Conservation (phyloP, 352 stramenopile species). For the Globisporangium cederbergense region DNA sequence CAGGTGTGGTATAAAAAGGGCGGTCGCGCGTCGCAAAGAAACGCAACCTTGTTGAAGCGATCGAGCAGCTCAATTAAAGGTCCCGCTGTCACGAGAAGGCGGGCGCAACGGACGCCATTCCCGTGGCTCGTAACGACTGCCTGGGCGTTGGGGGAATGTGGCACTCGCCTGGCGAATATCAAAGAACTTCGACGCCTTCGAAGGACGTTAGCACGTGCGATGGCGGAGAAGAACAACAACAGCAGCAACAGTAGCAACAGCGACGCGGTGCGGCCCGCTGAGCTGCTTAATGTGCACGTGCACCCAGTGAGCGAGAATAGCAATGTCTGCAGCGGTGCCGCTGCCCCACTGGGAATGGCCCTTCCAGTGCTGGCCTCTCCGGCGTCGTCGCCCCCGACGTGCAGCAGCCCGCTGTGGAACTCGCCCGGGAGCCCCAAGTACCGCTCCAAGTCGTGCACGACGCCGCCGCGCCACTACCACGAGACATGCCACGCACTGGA, state of each 20-base stretch:
- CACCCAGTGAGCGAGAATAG: neutral
- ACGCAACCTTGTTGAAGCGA: slow-evolving; percentile 2
- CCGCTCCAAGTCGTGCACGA: slow-evolving; percentile 8
- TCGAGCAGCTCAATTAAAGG: neutral
- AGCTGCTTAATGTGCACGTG: slow-evolving; percentile 1
- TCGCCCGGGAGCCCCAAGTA: neutral
- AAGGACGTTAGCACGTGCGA: neutral
- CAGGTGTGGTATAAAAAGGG: neutral
- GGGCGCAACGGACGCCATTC: neutral
- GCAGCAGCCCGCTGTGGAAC: neutral
- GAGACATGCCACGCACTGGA: slow-evolving; percentile 17
- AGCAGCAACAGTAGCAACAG: neutral
- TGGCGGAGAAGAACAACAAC: slow-evolving; percentile 3
- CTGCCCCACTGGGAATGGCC: neutral
- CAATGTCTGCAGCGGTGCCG: neutral
- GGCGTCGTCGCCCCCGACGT: neutral
- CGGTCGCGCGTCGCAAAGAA: neutral
- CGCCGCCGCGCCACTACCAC: slow-evolving; percentile 13
- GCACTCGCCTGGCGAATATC: neutral
- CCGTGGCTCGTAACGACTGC: neutral
- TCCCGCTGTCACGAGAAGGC: too few species aligned
- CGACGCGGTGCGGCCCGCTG: neutral
- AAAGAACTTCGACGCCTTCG: neutral
- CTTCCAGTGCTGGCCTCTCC: neutral
- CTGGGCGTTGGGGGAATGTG: neutral